These are phyloP conservation scores for Suillus placidus DNA, from an alignment of 768 basidiomycete species.

Conservation along the genomic window DNA sequence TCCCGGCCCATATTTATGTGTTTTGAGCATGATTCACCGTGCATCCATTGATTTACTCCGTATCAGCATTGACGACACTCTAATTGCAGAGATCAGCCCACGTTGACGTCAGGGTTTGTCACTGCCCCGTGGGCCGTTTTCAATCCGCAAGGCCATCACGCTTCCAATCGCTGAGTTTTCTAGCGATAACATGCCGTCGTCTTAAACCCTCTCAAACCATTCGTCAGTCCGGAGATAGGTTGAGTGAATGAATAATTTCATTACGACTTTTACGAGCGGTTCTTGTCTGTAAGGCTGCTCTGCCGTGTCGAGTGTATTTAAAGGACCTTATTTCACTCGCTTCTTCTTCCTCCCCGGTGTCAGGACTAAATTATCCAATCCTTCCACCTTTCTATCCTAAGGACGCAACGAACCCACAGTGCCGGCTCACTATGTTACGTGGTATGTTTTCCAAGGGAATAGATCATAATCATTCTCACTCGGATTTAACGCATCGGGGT, in stretches of 20 bases:
- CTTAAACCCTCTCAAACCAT: constrained; percentile 18
- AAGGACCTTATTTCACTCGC: constrained; percentile 20
- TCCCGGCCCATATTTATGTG: constrained; percentile 33
- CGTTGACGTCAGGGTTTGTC: constrained; percentile 27
- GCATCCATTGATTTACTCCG: constrained; percentile 10
- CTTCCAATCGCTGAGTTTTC: constrained; percentile 38
- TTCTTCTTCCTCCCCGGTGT: neutral
- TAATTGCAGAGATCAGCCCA: neutral
- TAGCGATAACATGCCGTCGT: constrained; percentile 36
- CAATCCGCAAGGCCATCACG: constrained; percentile 38
- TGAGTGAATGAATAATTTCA: constrained; percentile 36
- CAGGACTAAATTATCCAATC: neutral
- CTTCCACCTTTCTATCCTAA: neutral
- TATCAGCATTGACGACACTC: neutral
- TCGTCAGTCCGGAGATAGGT: constrained; percentile 26
- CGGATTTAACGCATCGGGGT: neutral
- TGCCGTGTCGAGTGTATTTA: constrained; percentile 37
- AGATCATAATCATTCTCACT: constrained; percentile 20
- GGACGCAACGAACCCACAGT: neutral
- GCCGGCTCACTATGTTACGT: constrained; percentile 28
- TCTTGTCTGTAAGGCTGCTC: constrained; percentile 37
- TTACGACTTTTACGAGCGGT: constrained; percentile 29
- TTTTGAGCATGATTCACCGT: constrained; percentile 34
- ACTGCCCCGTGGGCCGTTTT: constrained; percentile 28
- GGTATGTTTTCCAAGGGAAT: constrained; percentile 28